Evolutionary conservation across 331 rosid genomes (phyloP).

Genomic region (Malus hybrid): DNA sequence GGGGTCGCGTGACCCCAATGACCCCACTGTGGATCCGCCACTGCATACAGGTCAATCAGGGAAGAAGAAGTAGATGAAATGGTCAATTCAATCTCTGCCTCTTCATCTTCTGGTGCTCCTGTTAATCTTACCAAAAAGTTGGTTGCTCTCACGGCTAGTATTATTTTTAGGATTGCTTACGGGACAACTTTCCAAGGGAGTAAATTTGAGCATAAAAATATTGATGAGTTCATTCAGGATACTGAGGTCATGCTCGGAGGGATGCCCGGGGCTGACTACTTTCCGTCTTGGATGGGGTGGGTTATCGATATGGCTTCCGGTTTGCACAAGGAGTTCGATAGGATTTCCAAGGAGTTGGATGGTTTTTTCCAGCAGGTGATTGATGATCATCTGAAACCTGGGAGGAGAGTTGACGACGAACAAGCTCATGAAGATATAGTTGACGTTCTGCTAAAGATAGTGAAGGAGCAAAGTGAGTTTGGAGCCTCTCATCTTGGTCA

Average conservation of each 20-base stretch:
- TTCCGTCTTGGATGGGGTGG: slow-evolving; percentile 21
- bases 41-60: slow-evolving; percentile 7
- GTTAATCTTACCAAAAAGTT: slow-evolving; percentile 47
- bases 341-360: slow-evolving; percentile 12
- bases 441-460: slow-evolving; percentile 27
- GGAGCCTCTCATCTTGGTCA: slow-evolving; percentile 7
- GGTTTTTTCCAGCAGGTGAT: slow-evolving; percentile 23
- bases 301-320: slow-evolving; percentile 21
- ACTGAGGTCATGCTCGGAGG: slow-evolving; percentile 6
- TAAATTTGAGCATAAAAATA: slow-evolving; percentile 2
- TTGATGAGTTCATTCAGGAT: slow-evolving; percentile 16
- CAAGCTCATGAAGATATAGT: slow-evolving; percentile 29
- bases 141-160: slow-evolving; percentile 10
- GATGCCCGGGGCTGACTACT: slow-evolving; percentile 11
- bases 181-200: slow-evolving; percentile 29
- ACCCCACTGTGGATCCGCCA: too few relatives aligned
- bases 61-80: slow-evolving; percentile 31
- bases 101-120: not conserved
- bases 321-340: slow-evolving; percentile 1
- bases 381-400: slow-evolving; percentile 25
- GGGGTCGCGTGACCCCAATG: too few relatives aligned
- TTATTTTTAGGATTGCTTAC: slow-evolving; percentile 25
- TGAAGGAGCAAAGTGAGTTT: not conserved
- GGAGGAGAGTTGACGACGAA: not conserved
- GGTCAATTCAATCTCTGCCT: slow-evolving; percentile 20